Evolutionary conservation across 495 filamentous ascomycete species (phyloP), one percentile per base, ranked within the genome.

Genomic region (Tuber microsphaerosporum): DNA sequence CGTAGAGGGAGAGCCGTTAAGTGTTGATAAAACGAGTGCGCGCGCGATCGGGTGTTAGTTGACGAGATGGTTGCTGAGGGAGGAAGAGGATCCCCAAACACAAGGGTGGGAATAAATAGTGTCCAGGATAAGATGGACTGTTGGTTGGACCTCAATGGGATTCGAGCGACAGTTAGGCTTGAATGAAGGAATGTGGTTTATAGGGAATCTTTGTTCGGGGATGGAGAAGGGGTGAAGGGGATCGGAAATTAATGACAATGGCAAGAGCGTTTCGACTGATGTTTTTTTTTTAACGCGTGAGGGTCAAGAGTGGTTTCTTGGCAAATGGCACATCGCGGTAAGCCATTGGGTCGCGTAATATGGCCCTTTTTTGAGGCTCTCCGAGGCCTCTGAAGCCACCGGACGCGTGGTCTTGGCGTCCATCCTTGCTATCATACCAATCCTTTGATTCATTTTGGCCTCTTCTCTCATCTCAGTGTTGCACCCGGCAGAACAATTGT

Each of bases 21-120:
- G 56, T 31, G 56, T 65, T 31, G 56, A 61, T 61, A 31, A 65
- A 31, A 31, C 26, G 56, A 65, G 56, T 43, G 42, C n/a, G 56
- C 56, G 56, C 56, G 56, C 56, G 56, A 65, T 65, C 56, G 56
- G 56, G 56, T 65, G 56, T 65, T 17, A 6, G 56, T 65, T 65
- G 56, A 31, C n/a, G 56, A 31, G 56, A 31, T 65, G n/a, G 26
- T 17, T 65, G 51, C n/a, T 31, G 26, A 65, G 31, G 56, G 26
- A 65, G 26, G 26, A 4, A 31, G 56, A 46, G 10, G 31, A 65
- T 65, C 12, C n/a, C 26, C n/a, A n/a, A 31, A 65, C 3, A 2
- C 8, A 7, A 31, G 56, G 0, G 56, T 12, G n/a, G 26, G 56
- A 31, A 65, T 61, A 61, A 56, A 61, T 31, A 31, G 56, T 65